phyloP scores from a whole-genome alignment of 2,329 filamentous ascomycete genomes.

The Exophiala alcalophila region DNA sequence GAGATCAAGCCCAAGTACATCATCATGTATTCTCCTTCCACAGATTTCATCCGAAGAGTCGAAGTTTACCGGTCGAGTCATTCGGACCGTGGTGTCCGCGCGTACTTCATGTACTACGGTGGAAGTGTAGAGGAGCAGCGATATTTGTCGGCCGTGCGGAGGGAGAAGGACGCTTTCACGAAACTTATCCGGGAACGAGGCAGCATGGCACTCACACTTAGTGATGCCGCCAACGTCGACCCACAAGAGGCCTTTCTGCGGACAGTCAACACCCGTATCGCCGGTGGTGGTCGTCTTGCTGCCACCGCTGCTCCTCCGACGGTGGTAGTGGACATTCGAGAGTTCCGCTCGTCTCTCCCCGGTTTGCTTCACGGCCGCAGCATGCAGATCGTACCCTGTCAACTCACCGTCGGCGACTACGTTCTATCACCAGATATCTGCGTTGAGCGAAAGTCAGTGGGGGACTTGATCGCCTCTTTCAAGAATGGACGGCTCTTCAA shows the following conservation, averaged over 20 bases:
- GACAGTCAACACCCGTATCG: constrained; percentile 94
- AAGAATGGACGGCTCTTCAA: constrained; percentile 86
- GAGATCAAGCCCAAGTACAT: constrained; percentile 91
- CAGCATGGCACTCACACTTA: constrained; percentile 83
- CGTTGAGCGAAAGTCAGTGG: constrained; percentile 89
- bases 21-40: constrained; percentile 97
- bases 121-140: constrained; percentile 93
- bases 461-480: constrained; percentile 87
- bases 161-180: constrained; percentile 95
- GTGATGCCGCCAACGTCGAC: constrained; percentile 69
- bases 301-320: constrained; percentile 85
- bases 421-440: constrained; percentile 87
- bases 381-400: constrained; percentile 87
- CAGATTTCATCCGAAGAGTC: constrained; percentile 87
- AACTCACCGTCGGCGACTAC: constrained; percentile 95
- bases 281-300: constrained; percentile 78
- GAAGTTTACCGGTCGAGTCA: constrained; percentile 97
- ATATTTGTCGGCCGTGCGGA: constrained; percentile 82
- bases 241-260: constrained; percentile 89
- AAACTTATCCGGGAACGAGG: constrained; percentile 91
- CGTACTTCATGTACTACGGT: constrained; percentile 96
- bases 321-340: constrained; percentile 91
- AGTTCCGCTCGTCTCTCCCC: constrained; percentile 89
- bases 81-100: constrained; percentile 62
- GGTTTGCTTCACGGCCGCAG: constrained; percentile 85